Evolutionary conservation across 176 grass and related monocot genomes (phyloP), one percentile per base, ranked within the genome.

Genomic region (Zoysia pacifica): DNA sequence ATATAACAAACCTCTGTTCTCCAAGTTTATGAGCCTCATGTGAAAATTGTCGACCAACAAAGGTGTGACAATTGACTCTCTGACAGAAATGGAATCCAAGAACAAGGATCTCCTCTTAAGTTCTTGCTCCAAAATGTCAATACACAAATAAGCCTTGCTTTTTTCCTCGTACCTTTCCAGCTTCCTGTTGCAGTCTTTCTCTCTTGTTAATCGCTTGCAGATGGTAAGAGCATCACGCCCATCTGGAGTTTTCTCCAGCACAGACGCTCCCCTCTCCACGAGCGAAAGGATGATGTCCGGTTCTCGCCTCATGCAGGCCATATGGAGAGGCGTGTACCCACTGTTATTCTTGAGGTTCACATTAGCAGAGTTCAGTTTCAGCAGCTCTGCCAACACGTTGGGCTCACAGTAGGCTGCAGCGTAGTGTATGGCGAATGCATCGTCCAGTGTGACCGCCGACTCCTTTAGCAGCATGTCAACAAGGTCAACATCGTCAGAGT

Each of bases 291-390:
- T 89, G 41, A 91, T 78, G 43, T 83, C 86, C 0, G 89, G 92
- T 44, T 94, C 89, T 37, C 77, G 79, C 85, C 92, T 87, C 92
- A 83, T 89, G 81, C 86, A 88, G 63, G 92, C 92, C 54, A 94
- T 52, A 64, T 94, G 92, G 41, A 94, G 66, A 0, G 92, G 86
- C 1, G 92, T 94, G 20, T 77, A 87, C 9, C 89, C 92, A 28
- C 84, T 91, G 12, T 42, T 44, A 50, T 85, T 94, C 78, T 69
- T 94, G 55, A 87, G 74, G 48, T 94, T 91, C 39, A 89, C 81
- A n/a, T 89, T 89, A 2, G 74, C 86, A 4, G 86, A 86, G 4
- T 81, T 38, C 51, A 91, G 69, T 5, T 89, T 90, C 62, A 94
- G 50, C 65, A 94, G 65, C 53, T 79, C 81, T 1, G 86, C 40